phyloP scores from a whole-genome alignment of 2,329 filamentous ascomycete genomes.

The Sphaceloma murrayae region DNA sequence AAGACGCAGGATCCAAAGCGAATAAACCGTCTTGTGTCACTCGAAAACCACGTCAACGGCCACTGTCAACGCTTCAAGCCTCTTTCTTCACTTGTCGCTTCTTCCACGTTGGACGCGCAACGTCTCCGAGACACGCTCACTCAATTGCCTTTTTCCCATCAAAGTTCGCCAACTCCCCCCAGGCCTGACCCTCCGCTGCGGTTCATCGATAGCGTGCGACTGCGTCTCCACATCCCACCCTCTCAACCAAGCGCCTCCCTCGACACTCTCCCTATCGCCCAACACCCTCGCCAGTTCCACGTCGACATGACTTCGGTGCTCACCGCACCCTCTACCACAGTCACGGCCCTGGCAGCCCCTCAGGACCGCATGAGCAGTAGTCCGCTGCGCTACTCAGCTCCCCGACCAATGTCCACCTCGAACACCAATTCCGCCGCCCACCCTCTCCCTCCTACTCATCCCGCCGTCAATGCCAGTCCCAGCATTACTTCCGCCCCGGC shows the following conservation, averaged over 20 bases:
- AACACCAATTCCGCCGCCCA: conserved; percentile 20
- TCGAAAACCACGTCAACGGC: too few relatives aligned
- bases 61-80: too few relatives aligned
- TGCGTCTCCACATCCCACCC: conserved; percentile 11
- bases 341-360: conserved; percentile 9
- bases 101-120: too few relatives aligned
- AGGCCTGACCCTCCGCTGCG: too few relatives aligned
- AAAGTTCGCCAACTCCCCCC: too few relatives aligned
- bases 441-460: too few relatives aligned
- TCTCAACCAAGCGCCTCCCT: conserved; percentile 1
- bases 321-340: conserved; percentile 29
- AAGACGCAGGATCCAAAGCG: too few relatives aligned
- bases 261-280: neutral
- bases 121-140: too few relatives aligned
- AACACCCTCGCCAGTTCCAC: neutral
- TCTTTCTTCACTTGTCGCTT: too few relatives aligned
- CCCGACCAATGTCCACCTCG: conserved; percentile 11
- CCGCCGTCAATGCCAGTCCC: conserved; percentile 26
- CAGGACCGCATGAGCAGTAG: conserved; percentile 15
- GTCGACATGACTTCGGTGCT: conserved; percentile 38
- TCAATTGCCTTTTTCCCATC: too few relatives aligned
- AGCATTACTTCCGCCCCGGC: conserved; percentile 30
- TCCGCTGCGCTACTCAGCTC: conserved; percentile 16
- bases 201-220: too few relatives aligned
- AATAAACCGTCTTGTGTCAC: too few relatives aligned